Evolutionary conservation across 2,329 filamentous ascomycete genomes (phyloP).

Genomic region (Cytospora piceicola): DNA sequence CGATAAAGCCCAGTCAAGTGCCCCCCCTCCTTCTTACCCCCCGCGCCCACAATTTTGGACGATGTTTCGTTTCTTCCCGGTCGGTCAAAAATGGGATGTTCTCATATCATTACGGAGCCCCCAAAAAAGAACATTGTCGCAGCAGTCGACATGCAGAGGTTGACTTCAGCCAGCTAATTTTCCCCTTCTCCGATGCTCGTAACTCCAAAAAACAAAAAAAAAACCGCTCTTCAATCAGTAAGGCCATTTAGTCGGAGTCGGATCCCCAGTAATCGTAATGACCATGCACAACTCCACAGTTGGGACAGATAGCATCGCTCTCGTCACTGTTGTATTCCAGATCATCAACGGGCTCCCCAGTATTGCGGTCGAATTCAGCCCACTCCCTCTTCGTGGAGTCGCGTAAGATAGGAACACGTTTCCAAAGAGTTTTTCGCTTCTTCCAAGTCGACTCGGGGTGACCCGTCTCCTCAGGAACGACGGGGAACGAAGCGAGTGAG

Average conservation of each 20-base stretch:
- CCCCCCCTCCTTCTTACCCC: neutral
- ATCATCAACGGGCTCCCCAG: constrained; percentile 26
- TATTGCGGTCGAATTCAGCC: constrained; percentile 48
- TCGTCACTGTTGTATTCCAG: constrained; percentile 30
- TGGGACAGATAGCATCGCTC: constrained; percentile 28
- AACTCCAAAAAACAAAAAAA: too few relatives aligned
- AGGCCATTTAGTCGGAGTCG: constrained; percentile 17
- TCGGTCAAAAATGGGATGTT: neutral
- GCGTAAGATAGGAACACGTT: constrained; percentile 50
- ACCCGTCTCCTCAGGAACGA: constrained; percentile 47
- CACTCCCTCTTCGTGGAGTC: constrained; percentile 49
- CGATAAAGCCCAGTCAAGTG: neutral
- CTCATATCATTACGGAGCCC: neutral
- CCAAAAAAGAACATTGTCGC: neutral
- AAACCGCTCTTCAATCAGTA: neutral
- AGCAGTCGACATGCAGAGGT: neutral
- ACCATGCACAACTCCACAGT: constrained; percentile 28
- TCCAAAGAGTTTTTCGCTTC: constrained; percentile 56
- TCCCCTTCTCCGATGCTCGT: neutral
- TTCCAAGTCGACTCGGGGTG: constrained; percentile 47
- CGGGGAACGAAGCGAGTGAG: constrained; percentile 37
- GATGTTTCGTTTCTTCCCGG: neutral
- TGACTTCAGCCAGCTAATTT: neutral
- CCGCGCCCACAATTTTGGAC: neutral
- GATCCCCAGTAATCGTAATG: constrained; percentile 22